Evolutionary conservation across 2,329 filamentous ascomycete genomes (phyloP).

Genomic region (Calcarisporium arbuscula): DNA sequence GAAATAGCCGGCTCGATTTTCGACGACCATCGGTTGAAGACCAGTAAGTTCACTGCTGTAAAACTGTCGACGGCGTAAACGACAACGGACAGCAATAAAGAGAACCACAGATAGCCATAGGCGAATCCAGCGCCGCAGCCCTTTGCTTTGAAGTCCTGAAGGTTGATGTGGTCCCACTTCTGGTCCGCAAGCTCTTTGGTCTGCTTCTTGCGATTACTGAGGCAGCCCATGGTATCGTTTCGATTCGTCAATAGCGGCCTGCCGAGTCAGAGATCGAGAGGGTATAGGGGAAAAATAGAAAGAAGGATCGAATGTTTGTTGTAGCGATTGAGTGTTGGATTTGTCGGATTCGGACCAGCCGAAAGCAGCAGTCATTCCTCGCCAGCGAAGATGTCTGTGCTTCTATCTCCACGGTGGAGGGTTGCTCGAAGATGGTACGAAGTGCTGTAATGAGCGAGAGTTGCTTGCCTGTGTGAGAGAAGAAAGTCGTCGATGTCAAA

Average conservation of each 20-base stretch:
- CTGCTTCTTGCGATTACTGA: conserved; percentile 54
- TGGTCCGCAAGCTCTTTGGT: conserved; percentile 71
- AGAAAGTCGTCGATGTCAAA: too few relatives aligned
- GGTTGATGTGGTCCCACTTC: conserved; percentile 85
- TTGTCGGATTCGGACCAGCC: conserved; percentile 28
- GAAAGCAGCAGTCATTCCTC: conserved; percentile 40
- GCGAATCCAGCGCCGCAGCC: conserved; percentile 73
- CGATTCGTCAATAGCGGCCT: conserved; percentile 7
- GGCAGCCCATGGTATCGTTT: conserved; percentile 55
- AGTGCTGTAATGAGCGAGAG: background rate
- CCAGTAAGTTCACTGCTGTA: conserved; percentile 84
- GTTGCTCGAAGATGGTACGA: background rate
- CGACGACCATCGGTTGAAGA: conserved; percentile 83
- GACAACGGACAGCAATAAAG: conserved; percentile 69
- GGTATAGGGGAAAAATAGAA: conserved; percentile 7
- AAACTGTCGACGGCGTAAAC: conserved; percentile 91
- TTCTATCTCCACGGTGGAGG: conserved; percentile 2
- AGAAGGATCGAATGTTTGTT: conserved; percentile 1
- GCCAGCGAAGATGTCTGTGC: conserved; percentile 43
- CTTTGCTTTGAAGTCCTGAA: conserved; percentile 73
- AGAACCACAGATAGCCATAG: conserved; percentile 79
- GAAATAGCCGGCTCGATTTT: conserved; percentile 73
- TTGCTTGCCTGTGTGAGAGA: too few relatives aligned
- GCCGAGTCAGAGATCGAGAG: conserved; percentile 9
- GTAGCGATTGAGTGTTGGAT: conserved; percentile 2